A percentile compares a stretch with the other conserved stretches of the same genome.
phyloP scores from a whole-genome alignment of 148 eudicot species.

The Simmondsia chinensis region DNA sequence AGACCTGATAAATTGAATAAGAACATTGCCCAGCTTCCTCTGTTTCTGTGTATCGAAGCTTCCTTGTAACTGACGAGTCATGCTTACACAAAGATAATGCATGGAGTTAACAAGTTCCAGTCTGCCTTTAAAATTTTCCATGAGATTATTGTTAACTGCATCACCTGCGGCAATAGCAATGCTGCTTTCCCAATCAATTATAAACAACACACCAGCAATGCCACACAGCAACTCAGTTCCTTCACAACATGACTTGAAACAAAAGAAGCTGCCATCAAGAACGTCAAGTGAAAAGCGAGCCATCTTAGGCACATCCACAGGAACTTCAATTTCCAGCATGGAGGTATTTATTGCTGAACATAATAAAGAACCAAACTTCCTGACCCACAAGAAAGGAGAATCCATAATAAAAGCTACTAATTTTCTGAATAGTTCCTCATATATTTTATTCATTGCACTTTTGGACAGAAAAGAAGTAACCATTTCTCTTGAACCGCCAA shows the following conservation, averaged over 20 bases:
- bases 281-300: slow-evolving; percentile 65
- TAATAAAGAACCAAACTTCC: slow-evolving; percentile 31
- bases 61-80: slow-evolving; percentile 29
- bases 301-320: slow-evolving; percentile 28
- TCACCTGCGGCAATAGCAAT: slow-evolving; percentile 21
- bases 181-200: slow-evolving; percentile 68
- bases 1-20: slow-evolving; percentile 50
- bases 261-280: slow-evolving; percentile 50
- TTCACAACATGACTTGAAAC: slow-evolving; percentile 36
- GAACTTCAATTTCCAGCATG: slow-evolving; percentile 15
- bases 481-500: slow-evolving; percentile 52
- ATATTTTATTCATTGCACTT: slow-evolving; percentile 34
- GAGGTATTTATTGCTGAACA: slow-evolving; percentile 18
- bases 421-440: slow-evolving; percentile 37
- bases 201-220: slow-evolving; percentile 37
- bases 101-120: slow-evolving; percentile 39
- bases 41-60: slow-evolving; percentile 30
- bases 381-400: slow-evolving; percentile 55
- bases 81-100: slow-evolving; percentile 40
- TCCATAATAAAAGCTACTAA: slow-evolving; percentile 38
- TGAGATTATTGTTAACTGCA: slow-evolving; percentile 21
- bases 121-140: slow-evolving; percentile 23
- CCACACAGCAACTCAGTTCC: slow-evolving; percentile 42
- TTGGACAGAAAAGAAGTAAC: slow-evolving; percentile 40
- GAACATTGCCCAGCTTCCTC: slow-evolving; percentile 24